These are phyloP conservation scores for Cytospora schulzeri DNA, from an alignment of 2,329 filamentous ascomycete genomes.

Conservation along the genomic window DNA sequence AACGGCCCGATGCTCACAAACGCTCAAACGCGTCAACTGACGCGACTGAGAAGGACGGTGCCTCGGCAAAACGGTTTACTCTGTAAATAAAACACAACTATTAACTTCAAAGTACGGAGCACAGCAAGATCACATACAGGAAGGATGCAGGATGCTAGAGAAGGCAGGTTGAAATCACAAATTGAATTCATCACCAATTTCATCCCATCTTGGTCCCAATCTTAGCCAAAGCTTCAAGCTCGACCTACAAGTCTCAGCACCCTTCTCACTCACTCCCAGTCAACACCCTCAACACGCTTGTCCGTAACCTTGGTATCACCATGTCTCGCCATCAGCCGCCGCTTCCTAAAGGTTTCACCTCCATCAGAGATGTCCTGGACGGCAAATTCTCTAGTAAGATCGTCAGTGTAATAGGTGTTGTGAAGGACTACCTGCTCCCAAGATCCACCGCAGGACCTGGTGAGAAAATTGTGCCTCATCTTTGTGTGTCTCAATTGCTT, in stretches of 20 bases:
- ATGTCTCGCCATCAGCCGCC: constrained; percentile 20
- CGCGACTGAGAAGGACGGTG: neutral
- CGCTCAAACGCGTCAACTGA: neutral
- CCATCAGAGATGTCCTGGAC: constrained; percentile 48
- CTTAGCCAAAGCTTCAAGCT: neutral
- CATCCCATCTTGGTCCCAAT: neutral
- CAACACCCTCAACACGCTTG: neutral
- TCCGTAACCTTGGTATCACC: neutral
- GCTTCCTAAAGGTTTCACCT: constrained; percentile 45
- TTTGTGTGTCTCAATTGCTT: neutral
- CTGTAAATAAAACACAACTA: neutral
- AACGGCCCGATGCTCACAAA: neutral
- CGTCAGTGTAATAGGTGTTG: constrained; percentile 69
- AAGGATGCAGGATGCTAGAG: neutral
- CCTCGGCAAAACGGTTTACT: neutral
- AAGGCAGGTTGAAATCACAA: neutral
- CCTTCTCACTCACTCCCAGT: neutral
- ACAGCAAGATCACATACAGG: neutral
- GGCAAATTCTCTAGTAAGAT: constrained; percentile 36
- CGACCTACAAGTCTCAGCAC: neutral
- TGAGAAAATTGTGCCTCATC: constrained; percentile 33
- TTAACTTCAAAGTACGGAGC: neutral
- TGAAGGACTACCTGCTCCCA: constrained; percentile 64
- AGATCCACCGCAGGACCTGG: constrained; percentile 55
- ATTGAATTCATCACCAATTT: neutral